A percentile compares a stretch with the other conserved stretches of the same genome.
These are phyloP conservation scores for Lactuca saligna DNA, from an alignment of 129 eudicot genomes.

Conservation along the genomic window DNA sequence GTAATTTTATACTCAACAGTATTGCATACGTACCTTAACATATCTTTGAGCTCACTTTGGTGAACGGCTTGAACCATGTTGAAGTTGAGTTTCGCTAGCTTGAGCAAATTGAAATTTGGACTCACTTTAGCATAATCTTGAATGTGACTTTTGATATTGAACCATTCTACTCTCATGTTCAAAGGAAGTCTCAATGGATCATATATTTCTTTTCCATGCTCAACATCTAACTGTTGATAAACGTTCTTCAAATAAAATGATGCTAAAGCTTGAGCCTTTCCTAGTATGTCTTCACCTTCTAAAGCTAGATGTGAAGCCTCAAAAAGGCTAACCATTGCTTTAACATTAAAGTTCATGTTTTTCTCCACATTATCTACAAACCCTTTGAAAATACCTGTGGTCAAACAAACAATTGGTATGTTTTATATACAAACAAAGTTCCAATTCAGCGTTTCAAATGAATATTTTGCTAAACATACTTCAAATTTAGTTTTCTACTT, in stretches of 20 bases:
- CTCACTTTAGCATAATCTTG: not conserved
- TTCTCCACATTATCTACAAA: constrained; percentile 5
- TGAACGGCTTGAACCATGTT: constrained; percentile 31
- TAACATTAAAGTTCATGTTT: constrained; percentile 9
- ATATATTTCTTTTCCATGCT: not conserved
- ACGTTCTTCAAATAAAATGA: constrained; percentile 2
- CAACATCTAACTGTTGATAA: not conserved
- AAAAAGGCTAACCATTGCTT: constrained; percentile 26
- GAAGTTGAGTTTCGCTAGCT: constrained; percentile 31
- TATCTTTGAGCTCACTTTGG: constrained; percentile 30
- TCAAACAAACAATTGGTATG: not conserved
- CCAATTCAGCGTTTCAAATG: too few species aligned
- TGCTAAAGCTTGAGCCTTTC: constrained; percentile 6
- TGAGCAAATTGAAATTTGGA: constrained; percentile 8
- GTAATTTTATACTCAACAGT: not conserved
- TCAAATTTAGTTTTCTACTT: too few species aligned
- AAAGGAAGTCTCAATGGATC: constrained; percentile 26
- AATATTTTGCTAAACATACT: too few species aligned
- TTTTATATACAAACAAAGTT: too few species aligned
- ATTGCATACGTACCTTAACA: constrained; percentile 13
- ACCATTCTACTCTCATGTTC: constrained; percentile 36
- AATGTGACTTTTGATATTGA: constrained; percentile 28
- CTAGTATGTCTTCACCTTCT: constrained; percentile 33
- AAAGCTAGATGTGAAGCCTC: constrained; percentile 34
- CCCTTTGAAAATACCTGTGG: constrained; percentile 24